A percentile compares a stretch with the other conserved stretches of the same genome.
Evolutionary conservation across 371 early-diverging fungal genomes (phyloP).

Genomic region (Rhizomucor pusillus): DNA sequence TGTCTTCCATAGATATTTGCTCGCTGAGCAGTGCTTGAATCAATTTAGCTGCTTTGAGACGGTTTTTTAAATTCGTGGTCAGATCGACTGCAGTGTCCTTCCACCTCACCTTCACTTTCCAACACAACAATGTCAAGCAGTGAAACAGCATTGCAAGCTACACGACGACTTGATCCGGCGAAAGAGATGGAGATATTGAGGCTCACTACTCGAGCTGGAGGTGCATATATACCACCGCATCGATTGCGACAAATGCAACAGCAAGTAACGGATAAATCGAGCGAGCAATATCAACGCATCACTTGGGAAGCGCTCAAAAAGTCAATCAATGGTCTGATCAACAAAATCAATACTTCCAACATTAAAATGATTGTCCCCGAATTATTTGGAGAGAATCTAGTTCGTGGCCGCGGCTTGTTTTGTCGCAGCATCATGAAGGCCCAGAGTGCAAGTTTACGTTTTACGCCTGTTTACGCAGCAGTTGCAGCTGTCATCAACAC

Average conservation of each 20-base stretch:
- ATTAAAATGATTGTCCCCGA: slow-evolving; percentile 91
- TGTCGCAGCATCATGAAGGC: slow-evolving; percentile 91
- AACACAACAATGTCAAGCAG: no score
- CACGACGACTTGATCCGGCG: slow-evolving; percentile 4
- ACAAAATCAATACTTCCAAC: slow-evolving; percentile 92
- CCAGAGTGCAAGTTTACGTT: slow-evolving; percentile 85
- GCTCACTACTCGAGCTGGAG: slow-evolving; percentile 60
- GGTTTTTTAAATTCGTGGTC: no score
- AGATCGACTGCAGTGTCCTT: no score
- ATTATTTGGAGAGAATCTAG: slow-evolving; percentile 87
- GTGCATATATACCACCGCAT: slow-evolving; percentile 93
- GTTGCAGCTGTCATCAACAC: slow-evolving; percentile 90
- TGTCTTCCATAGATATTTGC: no score
- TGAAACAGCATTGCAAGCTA: no score
- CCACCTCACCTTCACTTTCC: no score
- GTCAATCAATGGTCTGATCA: slow-evolving; percentile 92
- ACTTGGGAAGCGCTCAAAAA: slow-evolving; percentile 96
- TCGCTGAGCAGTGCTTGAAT: no score
- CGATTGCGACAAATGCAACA: slow-evolving; percentile 83
- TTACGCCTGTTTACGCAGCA: slow-evolving; percentile 93
- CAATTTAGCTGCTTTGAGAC: no score
- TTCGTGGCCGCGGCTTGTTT: slow-evolving; percentile 92
- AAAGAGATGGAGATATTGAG: slow-evolving; percentile 27
- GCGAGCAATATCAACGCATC: slow-evolving; percentile 82
- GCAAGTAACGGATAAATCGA: slow-evolving; percentile 69